Percentiles rank a stretch among this genome's conserved stretches.
These are phyloP conservation scores for Athelia sp. DNA, from an alignment of 1,284 basidiomycete species.

Conservation along the genomic window DNA sequence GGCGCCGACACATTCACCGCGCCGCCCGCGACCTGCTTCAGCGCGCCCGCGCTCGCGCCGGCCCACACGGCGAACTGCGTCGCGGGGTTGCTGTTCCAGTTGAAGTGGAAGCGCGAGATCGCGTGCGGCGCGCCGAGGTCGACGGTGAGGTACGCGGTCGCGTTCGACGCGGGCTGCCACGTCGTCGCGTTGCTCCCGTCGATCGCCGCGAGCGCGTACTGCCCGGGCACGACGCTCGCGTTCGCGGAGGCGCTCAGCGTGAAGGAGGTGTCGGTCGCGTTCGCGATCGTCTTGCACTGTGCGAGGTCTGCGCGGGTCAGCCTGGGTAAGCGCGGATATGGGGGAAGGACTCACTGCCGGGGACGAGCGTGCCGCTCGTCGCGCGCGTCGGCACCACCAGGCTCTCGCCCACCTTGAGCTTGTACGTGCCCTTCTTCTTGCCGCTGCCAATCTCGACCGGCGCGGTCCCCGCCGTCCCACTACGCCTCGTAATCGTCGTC, in stretches of 20 bases:
- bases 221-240: not conserved
- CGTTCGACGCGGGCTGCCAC: slow-evolving; percentile 1
- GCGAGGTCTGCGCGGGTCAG: slow-evolving; percentile 1
- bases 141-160: not conserved
- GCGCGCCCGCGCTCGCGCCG: not conserved
- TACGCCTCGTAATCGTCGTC: not conserved
- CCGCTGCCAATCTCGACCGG: not conserved
- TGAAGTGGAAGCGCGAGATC: not conserved
- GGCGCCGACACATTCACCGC: not conserved
- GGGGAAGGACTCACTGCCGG: not conserved
- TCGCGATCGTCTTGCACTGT: slow-evolving; percentile 1
- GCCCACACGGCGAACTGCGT: not conserved
- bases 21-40: not conserved
- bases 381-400: slow-evolving; percentile 1
- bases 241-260: not conserved
- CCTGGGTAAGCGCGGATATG: too few species aligned
- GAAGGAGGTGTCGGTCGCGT: slow-evolving; percentile 1
- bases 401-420: slow-evolving; percentile 1
- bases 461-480: not conserved
- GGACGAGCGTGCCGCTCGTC: slow-evolving; percentile 1
- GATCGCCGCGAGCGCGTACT: slow-evolving; percentile 3
- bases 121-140: not conserved
- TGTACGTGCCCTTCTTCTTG: not conserved
- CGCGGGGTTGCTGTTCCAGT: slow-evolving; percentile 1
- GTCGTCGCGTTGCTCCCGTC: slow-evolving; percentile 2